Base-by-base conservation (phyloP, 345 rosid species). In the Hibiscus trionum region DNA sequence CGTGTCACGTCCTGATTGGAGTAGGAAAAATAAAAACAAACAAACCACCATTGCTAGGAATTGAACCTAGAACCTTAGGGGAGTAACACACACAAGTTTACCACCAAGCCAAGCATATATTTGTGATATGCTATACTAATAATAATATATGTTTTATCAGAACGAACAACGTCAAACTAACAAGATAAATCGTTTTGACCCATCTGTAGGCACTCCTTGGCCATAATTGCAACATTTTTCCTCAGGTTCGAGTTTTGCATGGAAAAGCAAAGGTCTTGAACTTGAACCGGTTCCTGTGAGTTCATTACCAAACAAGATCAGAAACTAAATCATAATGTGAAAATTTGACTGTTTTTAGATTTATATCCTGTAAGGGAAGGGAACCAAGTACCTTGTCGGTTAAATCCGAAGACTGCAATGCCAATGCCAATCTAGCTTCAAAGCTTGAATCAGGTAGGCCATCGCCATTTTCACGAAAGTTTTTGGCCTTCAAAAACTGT, bases 331-430 rank as follows among this genome's bases (percentile, higher is more conserved):
- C 7, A 31, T 3, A 7, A 35, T 35, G 39, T 35, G 39, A 35
- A 6, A 35, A 35, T 5, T 35, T 5, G 39, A 35, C 7, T 35
- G 7, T 35, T 35, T 35, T 35, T 35, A 35, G 39, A 35, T 35
- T 35, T 35, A 35, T 35, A 35, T 35, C 39, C 7, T 35, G 39
- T 35, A 35, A 35, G 39, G 29, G 39, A 35, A 35, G 39, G 39
- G 7, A 35, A 37, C 9, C 42, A 7, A 37, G 42, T 37, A 37
- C 42, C 42, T 7, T 31, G 2, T 12, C 57, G 26, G 76, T 62
- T 10, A 91, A 79, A 11, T 93, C 93, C 3, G 82, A 69, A 61
- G 97, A 84, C 67, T 88, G 91, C 33, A 91, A 75, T 2, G 95
- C 90, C 77, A 91, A 75, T 7, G 83, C 82, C 7, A 83, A 80